Evolutionary conservation across 1,284 basidiomycete genomes (phyloP).

Genomic region (Binderoboletus segoi): DNA sequence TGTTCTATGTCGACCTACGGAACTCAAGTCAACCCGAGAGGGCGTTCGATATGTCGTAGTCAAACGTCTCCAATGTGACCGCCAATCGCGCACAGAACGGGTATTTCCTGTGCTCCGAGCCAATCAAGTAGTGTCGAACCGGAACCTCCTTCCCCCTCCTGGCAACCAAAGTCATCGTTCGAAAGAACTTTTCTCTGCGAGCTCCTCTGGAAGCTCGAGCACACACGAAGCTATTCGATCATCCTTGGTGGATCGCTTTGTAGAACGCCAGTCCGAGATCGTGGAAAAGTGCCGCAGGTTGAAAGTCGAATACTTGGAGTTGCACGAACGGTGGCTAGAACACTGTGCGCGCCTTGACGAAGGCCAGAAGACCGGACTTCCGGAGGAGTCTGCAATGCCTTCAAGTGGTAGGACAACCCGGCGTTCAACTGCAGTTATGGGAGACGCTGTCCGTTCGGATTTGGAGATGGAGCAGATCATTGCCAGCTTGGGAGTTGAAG

Average conservation of each 20-base stretch:
- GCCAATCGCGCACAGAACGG: conserved; percentile 60
- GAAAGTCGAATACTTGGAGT: conserved; percentile 64
- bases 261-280: conserved; percentile 51
- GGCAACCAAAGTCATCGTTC: conserved; percentile 41
- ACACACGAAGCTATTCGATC: conserved; percentile 45
- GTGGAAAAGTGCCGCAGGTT: conserved; percentile 59
- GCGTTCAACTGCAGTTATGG: conserved; percentile 69
- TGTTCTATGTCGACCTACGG: conserved; percentile 20
- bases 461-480: conserved; percentile 98
- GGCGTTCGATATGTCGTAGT: conserved; percentile 63
- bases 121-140: conserved; percentile 51
- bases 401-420: conserved; percentile 67
- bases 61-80: conserved; percentile 58
- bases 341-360: conserved; percentile 72
- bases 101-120: conserved; percentile 62
- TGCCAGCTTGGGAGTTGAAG: conserved; percentile 89
- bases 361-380: conserved; percentile 31
- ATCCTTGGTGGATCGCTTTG: conserved; percentile 56
- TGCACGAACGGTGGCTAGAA: conserved; percentile 72
- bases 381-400: conserved; percentile 47
- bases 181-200: conserved; percentile 47
- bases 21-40: conserved; percentile 53
- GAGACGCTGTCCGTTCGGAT: conserved; percentile 92
- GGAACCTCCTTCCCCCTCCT: conserved; percentile 18
- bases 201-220: conserved; percentile 38